phyloP scores from a whole-genome alignment of 306 rosid species.

The Prosopis cineraria region DNA sequence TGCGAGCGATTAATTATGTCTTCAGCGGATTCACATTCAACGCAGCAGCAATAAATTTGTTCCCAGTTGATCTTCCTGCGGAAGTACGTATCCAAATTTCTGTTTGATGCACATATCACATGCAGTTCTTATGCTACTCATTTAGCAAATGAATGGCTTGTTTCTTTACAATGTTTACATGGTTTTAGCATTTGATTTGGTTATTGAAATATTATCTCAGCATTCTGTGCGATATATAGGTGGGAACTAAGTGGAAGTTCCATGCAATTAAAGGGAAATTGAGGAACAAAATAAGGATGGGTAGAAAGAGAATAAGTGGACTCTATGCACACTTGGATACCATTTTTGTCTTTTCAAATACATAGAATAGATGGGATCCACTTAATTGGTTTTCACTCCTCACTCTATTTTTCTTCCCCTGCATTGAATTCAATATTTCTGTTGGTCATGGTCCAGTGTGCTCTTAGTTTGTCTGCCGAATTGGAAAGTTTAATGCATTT shows the following conservation, averaged over 20 bases:
- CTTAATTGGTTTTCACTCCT: background rate
- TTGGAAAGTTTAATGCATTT: too few species aligned
- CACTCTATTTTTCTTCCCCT: background rate
- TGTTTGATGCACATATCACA: background rate
- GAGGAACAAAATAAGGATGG: background rate
- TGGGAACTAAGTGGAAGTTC: background rate
- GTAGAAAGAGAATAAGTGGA: background rate
- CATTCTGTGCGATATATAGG: background rate
- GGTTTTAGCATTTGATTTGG: conserved; percentile 14
- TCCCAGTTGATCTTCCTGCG: conserved; percentile 60
- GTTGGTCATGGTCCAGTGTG: background rate
- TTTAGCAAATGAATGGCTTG: conserved; percentile 8
- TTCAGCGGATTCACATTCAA: conserved; percentile 80
- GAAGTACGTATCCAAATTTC: conserved; percentile 58
- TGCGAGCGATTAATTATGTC: conserved; percentile 19
- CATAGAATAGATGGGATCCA: background rate
- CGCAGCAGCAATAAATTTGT: conserved; percentile 78
- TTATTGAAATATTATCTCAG: conserved; percentile 4
- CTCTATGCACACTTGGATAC: background rate
- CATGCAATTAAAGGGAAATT: background rate
- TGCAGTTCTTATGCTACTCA: background rate
- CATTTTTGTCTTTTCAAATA: background rate
- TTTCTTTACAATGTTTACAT: background rate
- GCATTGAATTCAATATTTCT: background rate
- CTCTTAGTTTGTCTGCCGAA: background rate